A percentile compares a stretch with the other conserved stretches of the same genome.
Evolutionary conservation across 108 stramenopile species (phyloP).

Genomic region (Thalassiosira profunda): DNA sequence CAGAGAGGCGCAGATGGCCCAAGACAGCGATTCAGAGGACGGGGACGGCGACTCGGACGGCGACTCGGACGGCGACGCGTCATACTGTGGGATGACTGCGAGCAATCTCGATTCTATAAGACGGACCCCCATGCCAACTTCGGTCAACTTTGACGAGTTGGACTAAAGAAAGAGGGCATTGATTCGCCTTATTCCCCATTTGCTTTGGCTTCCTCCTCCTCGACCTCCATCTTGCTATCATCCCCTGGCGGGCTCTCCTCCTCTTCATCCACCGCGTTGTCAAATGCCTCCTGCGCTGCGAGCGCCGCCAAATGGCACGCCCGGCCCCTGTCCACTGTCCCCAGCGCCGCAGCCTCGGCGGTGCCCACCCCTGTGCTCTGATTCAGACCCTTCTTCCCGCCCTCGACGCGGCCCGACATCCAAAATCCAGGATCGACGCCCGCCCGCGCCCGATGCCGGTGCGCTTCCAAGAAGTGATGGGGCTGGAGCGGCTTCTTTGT

Average conservation of each 20-base stretch:
- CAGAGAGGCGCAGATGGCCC: background rate
- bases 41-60: too few relatives aligned
- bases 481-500: conserved; percentile 47
- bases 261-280: conserved; percentile 34
- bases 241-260: background rate
- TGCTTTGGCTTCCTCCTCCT: conserved; percentile 5
- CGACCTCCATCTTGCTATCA: conserved; percentile 3
- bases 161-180: background rate
- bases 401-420: conserved; percentile 39
- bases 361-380: conserved; percentile 24
- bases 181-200: too few relatives aligned
- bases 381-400: background rate
- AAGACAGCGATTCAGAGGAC: background rate
- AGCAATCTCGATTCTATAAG: too few relatives aligned
- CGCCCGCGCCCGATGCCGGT: conserved; percentile 52
- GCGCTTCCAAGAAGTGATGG: conserved; percentile 60
- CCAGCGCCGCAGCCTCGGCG: conserved; percentile 45
- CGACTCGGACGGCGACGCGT: background rate
- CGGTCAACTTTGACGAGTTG: conserved; percentile 20
- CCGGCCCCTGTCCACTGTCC: conserved; percentile 16
- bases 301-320: conserved; percentile 49
- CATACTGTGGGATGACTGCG: conserved; percentile 4
- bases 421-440: conserved; percentile 88
- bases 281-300: conserved; percentile 65
- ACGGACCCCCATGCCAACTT: too few relatives aligned